Conservation (phyloP, 345 rosid genomes). For the Eucalyptus curtisii region DNA sequence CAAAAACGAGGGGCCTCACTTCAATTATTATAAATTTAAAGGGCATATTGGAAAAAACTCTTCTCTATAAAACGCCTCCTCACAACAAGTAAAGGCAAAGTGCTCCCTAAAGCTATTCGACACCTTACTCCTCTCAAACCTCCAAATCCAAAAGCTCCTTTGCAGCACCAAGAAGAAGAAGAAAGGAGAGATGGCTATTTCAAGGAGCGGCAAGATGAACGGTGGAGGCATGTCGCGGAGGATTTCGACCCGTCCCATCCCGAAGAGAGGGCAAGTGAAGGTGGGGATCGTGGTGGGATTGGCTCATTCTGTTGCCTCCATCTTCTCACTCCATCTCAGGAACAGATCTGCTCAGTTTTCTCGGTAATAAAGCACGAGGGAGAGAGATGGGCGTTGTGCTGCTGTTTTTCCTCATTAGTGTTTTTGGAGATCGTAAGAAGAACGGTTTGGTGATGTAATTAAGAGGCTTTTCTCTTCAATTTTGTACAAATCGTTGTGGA, state of each 20-base stretch:
- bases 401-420: not conserved
- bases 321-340: conserved; percentile 9
- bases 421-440: not conserved
- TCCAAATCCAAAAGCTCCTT: not conserved
- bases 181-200: conserved; percentile 18
- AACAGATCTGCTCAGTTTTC: not conserved
- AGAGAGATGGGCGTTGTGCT: not conserved
- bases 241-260: conserved; percentile 38
- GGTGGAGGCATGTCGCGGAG: conserved; percentile 13
- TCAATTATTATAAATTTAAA: not conserved
- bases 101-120: not conserved
- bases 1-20: not conserved
- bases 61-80: not conserved
- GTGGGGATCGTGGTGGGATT: conserved; percentile 46
- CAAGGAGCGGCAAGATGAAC: conserved; percentile 6
- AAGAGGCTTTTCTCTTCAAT: not conserved
- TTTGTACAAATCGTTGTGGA: not conserved
- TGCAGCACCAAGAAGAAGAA: not conserved
- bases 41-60: not conserved
- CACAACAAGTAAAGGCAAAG: not conserved
- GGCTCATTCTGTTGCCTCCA: conserved; percentile 48
- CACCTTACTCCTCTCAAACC: not conserved
- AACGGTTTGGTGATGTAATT: not conserved
- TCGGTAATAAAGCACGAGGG: not conserved
- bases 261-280: conserved; percentile 74